Base-by-base conservation (phyloP, 2,329 filamentous ascomycete species). In the Thermothelomyces thermophilus region DNA sequence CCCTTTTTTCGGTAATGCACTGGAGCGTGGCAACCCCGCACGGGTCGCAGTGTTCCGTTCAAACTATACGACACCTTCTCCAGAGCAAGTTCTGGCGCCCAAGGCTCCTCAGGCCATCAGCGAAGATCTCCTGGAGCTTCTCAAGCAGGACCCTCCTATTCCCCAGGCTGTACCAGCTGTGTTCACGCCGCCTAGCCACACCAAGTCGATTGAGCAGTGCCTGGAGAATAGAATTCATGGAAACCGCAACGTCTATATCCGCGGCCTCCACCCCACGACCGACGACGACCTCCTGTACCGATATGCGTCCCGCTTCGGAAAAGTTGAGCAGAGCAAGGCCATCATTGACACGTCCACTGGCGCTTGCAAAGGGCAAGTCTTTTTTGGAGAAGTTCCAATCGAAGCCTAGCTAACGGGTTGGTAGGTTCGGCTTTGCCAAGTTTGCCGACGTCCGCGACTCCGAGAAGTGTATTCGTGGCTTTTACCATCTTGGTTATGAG, bases 231-330 rank as follows among this genome's bases (percentile, higher is more conserved):
- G 90, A 52, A 93, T 84, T 51, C 73, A 87, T 41, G 90, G 90
- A 39, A 95, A 97, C 64, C 93, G 90, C 56, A 98, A 98, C 63
- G 91, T 98, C 57, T 98, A 98, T 73, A 96, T 98, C 57, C 88
- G 93, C 54, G 94, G 94, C 16, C 84, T 98, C 55, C 87, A 95
- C 56, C 91, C 93, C 0, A 91, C 94, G 61, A 98, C 91, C 0
- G 93, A 94, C 42, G 93, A 98, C 63, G 87, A 94, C 43, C 84
- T 94, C 64, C 74, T 98, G 16, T 79, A 86, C 60, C 76, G 77
- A 37, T 97, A 93, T 70, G 86, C 91, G 37, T 76, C 81, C 59
- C 87, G 91, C 44, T 98, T 97, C 64, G 94, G 93, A 36, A 83
- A 86, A 53, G 93, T 98, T 51, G 89, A 95, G 71, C 95, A 90